These are phyloP conservation scores for Solanum pinnatisectum DNA, from an alignment of 257 asterid species.

Conservation along the genomic window DNA sequence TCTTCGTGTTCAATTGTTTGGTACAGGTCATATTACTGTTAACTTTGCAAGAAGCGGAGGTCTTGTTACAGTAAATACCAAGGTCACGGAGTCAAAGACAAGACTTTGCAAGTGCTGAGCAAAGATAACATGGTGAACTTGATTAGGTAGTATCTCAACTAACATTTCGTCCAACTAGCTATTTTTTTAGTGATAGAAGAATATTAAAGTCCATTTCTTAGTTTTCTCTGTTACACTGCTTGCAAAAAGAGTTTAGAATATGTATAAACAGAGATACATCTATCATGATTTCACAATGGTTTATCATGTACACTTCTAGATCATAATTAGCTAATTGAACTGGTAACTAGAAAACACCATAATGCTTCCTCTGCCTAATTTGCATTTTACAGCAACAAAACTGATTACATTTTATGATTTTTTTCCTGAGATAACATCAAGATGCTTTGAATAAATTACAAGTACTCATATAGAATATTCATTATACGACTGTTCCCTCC, in stretches of 20 bases:
- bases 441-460: conserved; percentile 81
- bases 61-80: too few species aligned
- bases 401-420: conserved; percentile 9
- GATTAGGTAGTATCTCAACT: too few species aligned
- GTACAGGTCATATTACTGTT: too few species aligned
- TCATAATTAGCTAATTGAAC: not conserved
- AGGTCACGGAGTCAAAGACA: too few species aligned
- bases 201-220: not conserved
- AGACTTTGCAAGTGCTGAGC: too few species aligned
- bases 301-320: not conserved
- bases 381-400: not conserved
- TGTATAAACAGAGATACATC: not conserved
- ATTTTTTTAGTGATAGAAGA: not conserved
- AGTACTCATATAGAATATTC: conserved; percentile 31
- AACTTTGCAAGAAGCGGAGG: too few species aligned
- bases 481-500: not conserved
- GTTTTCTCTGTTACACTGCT: not conserved
- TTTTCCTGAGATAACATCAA: conserved; percentile 59
- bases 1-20: too few species aligned
- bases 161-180: too few species aligned
- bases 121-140: too few species aligned
- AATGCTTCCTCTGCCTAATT: not conserved
- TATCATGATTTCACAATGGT: not conserved
- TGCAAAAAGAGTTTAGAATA: not conserved
- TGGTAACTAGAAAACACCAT: not conserved